Percentiles rank a stretch among this genome's conserved stretches.
These are phyloP conservation scores for Curvularia sp. DNA, from an alignment of 2,329 filamentous ascomycete genomes.

Conservation along the genomic window DNA sequence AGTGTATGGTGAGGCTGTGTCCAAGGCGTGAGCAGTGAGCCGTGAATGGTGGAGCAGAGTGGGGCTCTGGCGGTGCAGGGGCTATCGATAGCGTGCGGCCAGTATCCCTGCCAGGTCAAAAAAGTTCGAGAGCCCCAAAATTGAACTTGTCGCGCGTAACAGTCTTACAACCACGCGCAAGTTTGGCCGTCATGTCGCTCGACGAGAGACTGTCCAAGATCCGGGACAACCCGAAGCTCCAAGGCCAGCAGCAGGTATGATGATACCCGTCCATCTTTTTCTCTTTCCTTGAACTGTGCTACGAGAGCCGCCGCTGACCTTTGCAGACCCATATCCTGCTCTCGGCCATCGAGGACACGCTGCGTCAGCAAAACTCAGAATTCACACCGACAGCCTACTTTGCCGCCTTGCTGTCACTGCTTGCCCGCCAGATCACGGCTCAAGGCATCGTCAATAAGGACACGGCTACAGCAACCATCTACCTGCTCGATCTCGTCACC, in stretches of 20 bases:
- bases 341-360: slow-evolving; percentile 88
- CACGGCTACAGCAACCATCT: slow-evolving; percentile 84
- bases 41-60: slow-evolving; percentile 8
- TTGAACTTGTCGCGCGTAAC: slow-evolving; percentile 8
- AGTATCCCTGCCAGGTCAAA: slow-evolving; percentile 22
- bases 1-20: background rate
- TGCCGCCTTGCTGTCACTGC: slow-evolving; percentile 87
- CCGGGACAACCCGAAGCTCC: slow-evolving; percentile 86
- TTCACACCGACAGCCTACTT: slow-evolving; percentile 92
- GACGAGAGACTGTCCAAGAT: slow-evolving; percentile 97
- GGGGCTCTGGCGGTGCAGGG: slow-evolving; percentile 12
- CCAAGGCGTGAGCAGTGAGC: background rate
- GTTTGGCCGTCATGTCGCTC: slow-evolving; percentile 62
- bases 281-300: slow-evolving; percentile 11
- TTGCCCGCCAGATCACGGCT: slow-evolving; percentile 75
- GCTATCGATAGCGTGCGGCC: slow-evolving; percentile 27
- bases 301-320: slow-evolving; percentile 22
- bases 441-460: slow-evolving; percentile 78
- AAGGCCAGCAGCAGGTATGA: slow-evolving; percentile 88
- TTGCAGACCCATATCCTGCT: slow-evolving; percentile 81
- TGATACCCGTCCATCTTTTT: slow-evolving; percentile 30
- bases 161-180: slow-evolving; percentile 25
- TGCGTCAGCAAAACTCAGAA: slow-evolving; percentile 84
- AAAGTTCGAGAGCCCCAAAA: slow-evolving; percentile 27
- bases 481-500: slow-evolving; percentile 92